phyloP scores from a whole-genome alignment of 169 alveolate genomes.

The Cryptosporidium felis region DNA sequence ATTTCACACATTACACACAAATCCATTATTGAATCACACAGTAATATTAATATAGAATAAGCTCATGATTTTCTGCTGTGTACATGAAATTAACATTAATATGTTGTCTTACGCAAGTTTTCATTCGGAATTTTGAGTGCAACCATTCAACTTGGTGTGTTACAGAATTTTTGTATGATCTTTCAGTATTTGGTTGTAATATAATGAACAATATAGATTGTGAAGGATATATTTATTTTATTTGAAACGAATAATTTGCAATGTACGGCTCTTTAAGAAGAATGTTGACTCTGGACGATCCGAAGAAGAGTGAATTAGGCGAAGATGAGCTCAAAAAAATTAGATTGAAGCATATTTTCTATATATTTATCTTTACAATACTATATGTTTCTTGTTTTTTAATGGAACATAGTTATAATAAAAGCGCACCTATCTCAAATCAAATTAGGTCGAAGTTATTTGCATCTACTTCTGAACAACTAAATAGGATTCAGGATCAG shows the following conservation, averaged over 20 bases:
- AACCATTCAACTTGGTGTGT: too few relatives aligned
- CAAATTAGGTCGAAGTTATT: conserved; percentile 62
- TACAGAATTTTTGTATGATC: too few relatives aligned
- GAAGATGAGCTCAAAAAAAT: conserved; percentile 34
- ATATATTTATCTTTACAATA: conserved; percentile 51
- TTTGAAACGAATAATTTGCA: neutral
- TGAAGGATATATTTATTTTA: neutral
- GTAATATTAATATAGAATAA: too few relatives aligned
- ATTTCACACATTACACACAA: too few relatives aligned
- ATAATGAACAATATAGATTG: neutral
- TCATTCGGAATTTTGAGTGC: too few relatives aligned
- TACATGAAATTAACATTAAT: too few relatives aligned
- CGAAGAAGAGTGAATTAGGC: conserved; percentile 1
- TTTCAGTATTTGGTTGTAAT: too few relatives aligned
- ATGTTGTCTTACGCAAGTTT: too few relatives aligned
- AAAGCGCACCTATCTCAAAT: conserved; percentile 54
- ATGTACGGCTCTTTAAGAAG: conserved; percentile 66
- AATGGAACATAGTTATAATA: conserved; percentile 65
- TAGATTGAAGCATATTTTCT: conserved; percentile 24
- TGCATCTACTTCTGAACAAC: conserved; percentile 57
- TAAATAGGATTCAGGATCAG: conserved; percentile 65
- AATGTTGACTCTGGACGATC: conserved; percentile 61
- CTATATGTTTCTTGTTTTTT: conserved; percentile 65
- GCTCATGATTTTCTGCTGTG: too few relatives aligned
- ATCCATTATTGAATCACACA: too few relatives aligned